Evolutionary conservation across 2,329 filamentous ascomycete genomes (phyloP).

Genomic region (Fusarium anthophilum): DNA sequence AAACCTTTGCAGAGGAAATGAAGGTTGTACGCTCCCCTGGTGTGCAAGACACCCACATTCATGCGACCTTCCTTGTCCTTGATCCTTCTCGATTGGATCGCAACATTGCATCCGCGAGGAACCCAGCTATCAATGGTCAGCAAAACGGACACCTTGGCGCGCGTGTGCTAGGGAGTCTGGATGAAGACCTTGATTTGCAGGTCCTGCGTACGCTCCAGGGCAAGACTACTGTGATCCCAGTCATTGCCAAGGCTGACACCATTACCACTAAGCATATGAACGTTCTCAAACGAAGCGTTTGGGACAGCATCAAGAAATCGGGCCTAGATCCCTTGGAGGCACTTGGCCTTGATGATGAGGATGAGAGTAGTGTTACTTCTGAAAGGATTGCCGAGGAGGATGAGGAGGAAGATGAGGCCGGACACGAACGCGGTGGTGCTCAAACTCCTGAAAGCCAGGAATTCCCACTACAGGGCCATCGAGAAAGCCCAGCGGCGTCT

Average conservation of each 20-base stretch:
- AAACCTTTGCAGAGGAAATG: conserved; percentile 97
- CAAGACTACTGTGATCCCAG: conserved; percentile 94
- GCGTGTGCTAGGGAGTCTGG: conserved; percentile 73
- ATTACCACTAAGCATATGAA: conserved; percentile 96
- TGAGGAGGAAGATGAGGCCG: conserved; percentile 35
- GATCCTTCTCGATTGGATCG: conserved; percentile 87
- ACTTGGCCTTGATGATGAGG: conserved; percentile 81
- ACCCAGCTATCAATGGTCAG: conserved; percentile 59
- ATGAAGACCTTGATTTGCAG: conserved; percentile 90
- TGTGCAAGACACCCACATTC: conserved; percentile 95
- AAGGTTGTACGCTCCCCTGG: conserved; percentile 95
- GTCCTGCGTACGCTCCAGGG: conserved; percentile 87
- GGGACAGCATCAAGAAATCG: conserved; percentile 84
- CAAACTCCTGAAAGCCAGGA: conserved; percentile 47
- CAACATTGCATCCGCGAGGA: conserved; percentile 76
- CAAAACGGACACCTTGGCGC: conserved; percentile 56
- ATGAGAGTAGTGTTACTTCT: conserved; percentile 66
- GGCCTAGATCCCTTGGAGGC: conserved; percentile 89
- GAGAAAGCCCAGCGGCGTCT: conserved; percentile 44
- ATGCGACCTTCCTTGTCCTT: conserved; percentile 91
- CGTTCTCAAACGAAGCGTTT: conserved; percentile 89
- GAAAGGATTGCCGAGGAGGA: conserved; percentile 66
- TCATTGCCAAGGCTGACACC: conserved; percentile 96
- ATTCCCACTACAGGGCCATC: conserved; percentile 51
- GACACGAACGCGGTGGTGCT: conserved; percentile 32